Evolutionary conservation across 441 rosid genomes (phyloP).

Genomic region (Dalechampia spathulata): DNA sequence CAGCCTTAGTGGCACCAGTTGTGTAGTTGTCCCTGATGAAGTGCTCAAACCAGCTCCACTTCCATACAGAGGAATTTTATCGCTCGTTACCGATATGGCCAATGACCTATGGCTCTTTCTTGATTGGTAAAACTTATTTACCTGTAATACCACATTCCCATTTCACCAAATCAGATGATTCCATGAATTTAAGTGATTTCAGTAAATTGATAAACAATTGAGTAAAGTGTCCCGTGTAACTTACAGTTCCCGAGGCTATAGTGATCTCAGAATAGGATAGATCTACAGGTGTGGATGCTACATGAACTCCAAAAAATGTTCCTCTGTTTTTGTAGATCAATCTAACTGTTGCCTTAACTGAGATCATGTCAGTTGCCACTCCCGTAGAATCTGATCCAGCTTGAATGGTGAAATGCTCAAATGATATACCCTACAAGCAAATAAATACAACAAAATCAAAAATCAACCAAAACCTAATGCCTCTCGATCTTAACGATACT

Average conservation of each 20-base stretch:
- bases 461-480: too few species aligned
- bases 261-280: slow-evolving; percentile 54
- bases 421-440: slow-evolving; percentile 50
- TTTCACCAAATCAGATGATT: slow-evolving; percentile 6
- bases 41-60: slow-evolving; percentile 58
- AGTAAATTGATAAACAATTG: neutral
- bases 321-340: slow-evolving; percentile 75
- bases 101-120: slow-evolving; percentile 74
- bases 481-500: too few species aligned
- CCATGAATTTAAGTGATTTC: too few species aligned
- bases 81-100: slow-evolving; percentile 44
- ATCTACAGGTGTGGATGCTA: slow-evolving; percentile 66
- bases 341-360: slow-evolving; percentile 64
- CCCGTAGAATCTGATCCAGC: slow-evolving; percentile 91
- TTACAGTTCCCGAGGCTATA: slow-evolving; percentile 77
- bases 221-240: neutral
- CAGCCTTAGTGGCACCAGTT: slow-evolving; percentile 54
- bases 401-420: slow-evolving; percentile 72
- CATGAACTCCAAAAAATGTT: slow-evolving; percentile 92
- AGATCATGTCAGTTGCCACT: slow-evolving; percentile 83
- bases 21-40: slow-evolving; percentile 36
- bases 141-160: slow-evolving; percentile 31
- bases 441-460: neutral
- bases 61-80: slow-evolving; percentile 81
- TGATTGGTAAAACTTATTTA: slow-evolving; percentile 64